Evolutionary conservation across 108 stramenopile species (phyloP).

Genomic region (Seminavis robusta): DNA sequence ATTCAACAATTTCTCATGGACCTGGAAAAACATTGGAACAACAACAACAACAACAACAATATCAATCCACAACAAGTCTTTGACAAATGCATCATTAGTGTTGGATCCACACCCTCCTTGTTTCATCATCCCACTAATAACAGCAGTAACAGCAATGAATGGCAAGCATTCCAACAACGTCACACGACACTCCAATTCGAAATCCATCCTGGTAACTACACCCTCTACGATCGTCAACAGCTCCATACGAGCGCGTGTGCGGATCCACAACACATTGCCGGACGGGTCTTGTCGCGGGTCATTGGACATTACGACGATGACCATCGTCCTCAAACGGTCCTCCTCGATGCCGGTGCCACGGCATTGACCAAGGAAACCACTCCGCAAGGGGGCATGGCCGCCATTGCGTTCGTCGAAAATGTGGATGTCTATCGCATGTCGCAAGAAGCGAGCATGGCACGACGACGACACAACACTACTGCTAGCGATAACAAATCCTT

Average conservation of each 20-base stretch:
- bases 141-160: no score
- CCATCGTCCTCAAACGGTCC: conserved; percentile 32
- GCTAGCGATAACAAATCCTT: conserved; percentile 8
- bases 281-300: conserved; percentile 20
- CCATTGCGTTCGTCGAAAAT: conserved; percentile 15
- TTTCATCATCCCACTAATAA: no score
- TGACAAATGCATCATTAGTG: no score
- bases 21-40: no score
- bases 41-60: no score
- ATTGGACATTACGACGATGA: conserved; percentile 29
- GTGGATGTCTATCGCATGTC: conserved; percentile 36
- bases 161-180: conserved; percentile 15
- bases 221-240: conserved; percentile 32
- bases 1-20: no score
- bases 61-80: no score
- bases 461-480: no score
- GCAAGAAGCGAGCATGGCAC: conserved; percentile 29
- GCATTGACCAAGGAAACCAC: conserved; percentile 31
- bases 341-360: conserved; percentile 37
- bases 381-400: conserved; percentile 27
- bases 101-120: no score
- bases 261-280: conserved; percentile 12
- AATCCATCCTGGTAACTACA: conserved; percentile 34
- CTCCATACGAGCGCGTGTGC: conserved; percentile 26
- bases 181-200: conserved; percentile 5